These are phyloP conservation scores for Suillus luteus DNA, from an alignment of 768 basidiomycete genomes.

Conservation along the genomic window DNA sequence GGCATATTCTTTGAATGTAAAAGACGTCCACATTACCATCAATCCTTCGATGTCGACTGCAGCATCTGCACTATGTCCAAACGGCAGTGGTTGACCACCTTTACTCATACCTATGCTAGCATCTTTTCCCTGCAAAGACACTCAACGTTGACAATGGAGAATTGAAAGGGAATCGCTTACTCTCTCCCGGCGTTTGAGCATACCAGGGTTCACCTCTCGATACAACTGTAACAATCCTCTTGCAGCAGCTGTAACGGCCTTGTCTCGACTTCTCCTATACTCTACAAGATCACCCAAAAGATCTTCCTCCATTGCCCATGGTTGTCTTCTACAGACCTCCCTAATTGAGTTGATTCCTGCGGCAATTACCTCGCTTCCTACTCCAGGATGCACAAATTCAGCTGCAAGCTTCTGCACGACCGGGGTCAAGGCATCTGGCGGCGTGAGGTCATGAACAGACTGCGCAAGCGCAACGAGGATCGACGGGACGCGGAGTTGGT, in stretches of 20 bases:
- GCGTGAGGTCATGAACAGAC: constrained; percentile 92
- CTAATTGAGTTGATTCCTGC: constrained; percentile 96
- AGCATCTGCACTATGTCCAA: constrained; percentile 74
- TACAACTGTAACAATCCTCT: constrained; percentile 87
- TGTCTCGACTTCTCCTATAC: constrained; percentile 94
- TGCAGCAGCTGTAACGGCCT: constrained; percentile 87
- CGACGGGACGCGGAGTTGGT: constrained; percentile 88
- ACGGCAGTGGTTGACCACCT: constrained; percentile 72
- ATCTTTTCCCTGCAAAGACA: constrained; percentile 72
- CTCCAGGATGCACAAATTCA: constrained; percentile 97
- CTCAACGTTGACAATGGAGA: constrained; percentile 8
- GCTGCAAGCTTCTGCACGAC: constrained; percentile 89
- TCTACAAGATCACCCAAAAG: constrained; percentile 89
- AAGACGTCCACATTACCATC: constrained; percentile 51
- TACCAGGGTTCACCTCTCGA: constrained; percentile 92
- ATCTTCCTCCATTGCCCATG: constrained; percentile 97
- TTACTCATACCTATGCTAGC: constrained; percentile 75
- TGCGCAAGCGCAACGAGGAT: constrained; percentile 95
- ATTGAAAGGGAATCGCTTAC: constrained; percentile 41
- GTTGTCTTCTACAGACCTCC: constrained; percentile 92
- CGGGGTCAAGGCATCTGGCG: constrained; percentile 88
- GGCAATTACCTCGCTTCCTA: constrained; percentile 91
- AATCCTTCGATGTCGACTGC: constrained; percentile 90
- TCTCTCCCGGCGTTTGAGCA: constrained; percentile 87
- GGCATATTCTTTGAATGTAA: neutral